A percentile compares a stretch with the other conserved stretches of the same genome.
These are phyloP conservation scores for Nematocida parisii DNA, from an alignment of 371 early-diverging fungal species.

Conservation along the genomic window DNA sequence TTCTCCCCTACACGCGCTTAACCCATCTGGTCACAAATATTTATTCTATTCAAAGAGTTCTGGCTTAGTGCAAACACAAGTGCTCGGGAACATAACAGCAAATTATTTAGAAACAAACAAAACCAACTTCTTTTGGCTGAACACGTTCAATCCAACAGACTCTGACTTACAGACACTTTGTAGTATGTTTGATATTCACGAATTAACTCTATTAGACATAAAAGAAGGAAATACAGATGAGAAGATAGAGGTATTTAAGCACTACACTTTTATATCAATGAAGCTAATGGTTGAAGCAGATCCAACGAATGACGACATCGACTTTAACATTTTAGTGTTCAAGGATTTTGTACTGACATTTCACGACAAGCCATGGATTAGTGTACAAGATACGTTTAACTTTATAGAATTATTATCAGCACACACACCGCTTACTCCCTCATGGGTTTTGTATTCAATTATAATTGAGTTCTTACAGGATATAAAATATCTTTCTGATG, in stretches of 20 bases:
- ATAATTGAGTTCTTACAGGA: slow-evolving; percentile 69
- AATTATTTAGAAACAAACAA: slow-evolving; percentile 35
- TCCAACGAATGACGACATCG: slow-evolving; percentile 59
- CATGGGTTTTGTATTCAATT: slow-evolving; percentile 68
- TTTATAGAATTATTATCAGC: slow-evolving; percentile 63
- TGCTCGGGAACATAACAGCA: slow-evolving; percentile 31
- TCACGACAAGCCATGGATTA: slow-evolving; percentile 68
- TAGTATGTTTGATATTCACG: slow-evolving; percentile 60
- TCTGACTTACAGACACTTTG: slow-evolving; percentile 59
- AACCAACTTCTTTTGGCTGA: slow-evolving; percentile 65
- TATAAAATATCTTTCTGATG: slow-evolving; percentile 59
- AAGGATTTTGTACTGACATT: slow-evolving; percentile 67
- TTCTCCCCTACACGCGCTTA: slow-evolving; percentile 34
- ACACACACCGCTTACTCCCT: slow-evolving; percentile 61
- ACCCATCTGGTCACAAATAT: slow-evolving; percentile 59
- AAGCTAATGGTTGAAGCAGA: slow-evolving; percentile 56
- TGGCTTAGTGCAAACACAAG: slow-evolving; percentile 57
- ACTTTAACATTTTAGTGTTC: slow-evolving; percentile 69
- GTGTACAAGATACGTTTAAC: slow-evolving; percentile 66
- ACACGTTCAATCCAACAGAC: slow-evolving; percentile 67
- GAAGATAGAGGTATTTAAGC: slow-evolving; percentile 67
- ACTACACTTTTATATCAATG: slow-evolving; percentile 67
- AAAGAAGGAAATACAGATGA: slow-evolving; percentile 67
- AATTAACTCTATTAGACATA: slow-evolving; percentile 64
- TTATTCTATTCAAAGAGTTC: slow-evolving; percentile 62